Evolutionary conservation across 2,329 filamentous ascomycete genomes (phyloP).

Genomic region (Parafenestella ontariensis): DNA sequence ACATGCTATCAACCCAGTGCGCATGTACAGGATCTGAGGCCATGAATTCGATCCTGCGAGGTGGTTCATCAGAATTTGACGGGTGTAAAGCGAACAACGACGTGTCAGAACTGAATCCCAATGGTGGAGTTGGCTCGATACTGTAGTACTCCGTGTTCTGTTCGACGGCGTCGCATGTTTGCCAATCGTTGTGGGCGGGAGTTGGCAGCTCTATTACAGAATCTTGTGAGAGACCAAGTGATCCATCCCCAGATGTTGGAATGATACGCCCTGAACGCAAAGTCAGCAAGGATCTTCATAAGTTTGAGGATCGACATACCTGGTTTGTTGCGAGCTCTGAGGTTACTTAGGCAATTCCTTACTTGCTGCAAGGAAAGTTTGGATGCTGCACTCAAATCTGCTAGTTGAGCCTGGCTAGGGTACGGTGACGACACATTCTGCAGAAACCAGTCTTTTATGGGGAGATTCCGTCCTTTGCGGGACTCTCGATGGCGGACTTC

Average conservation of each 20-base stretch:
- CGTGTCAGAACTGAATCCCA: too few relatives aligned
- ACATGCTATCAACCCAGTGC: background rate
- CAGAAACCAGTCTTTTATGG: slow-evolving; percentile 8
- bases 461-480: background rate
- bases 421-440: slow-evolving; percentile 10
- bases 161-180: too few relatives aligned
- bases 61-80: too few relatives aligned
- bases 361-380: slow-evolving; percentile 8
- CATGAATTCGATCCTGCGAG: too few relatives aligned
- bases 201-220: too few relatives aligned
- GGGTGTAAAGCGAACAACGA: too few relatives aligned
- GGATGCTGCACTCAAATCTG: background rate
- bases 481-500: background rate
- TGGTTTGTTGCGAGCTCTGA: slow-evolving; percentile 6
- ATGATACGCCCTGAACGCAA: background rate
- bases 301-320: background rate
- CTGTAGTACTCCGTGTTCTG: too few relatives aligned
- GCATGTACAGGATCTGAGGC: too few relatives aligned
- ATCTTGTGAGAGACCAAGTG: too few relatives aligned
- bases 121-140: too few relatives aligned
- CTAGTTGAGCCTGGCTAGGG: slow-evolving; percentile 1
- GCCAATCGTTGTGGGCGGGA: too few relatives aligned
- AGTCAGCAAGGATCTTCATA: background rate
- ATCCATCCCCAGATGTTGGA: background rate
- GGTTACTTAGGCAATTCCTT: slow-evolving; percentile 9